Percentiles rank a stretch among this genome's conserved stretches.
Conservation (phyloP, 2,329 filamentous ascomycete species). For the Alternaria sp. region DNA sequence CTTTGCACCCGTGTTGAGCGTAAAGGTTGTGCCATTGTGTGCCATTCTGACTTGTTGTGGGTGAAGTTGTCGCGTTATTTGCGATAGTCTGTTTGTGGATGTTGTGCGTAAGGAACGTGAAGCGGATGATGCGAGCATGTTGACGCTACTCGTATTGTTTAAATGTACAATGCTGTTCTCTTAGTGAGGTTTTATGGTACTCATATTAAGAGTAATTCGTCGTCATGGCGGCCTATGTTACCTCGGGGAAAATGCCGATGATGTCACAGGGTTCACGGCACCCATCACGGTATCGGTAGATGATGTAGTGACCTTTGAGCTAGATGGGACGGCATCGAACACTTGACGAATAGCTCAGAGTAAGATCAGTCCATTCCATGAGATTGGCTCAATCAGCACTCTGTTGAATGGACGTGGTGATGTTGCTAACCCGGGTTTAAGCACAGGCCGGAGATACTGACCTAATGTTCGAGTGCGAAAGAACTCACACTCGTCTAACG, state of each 20-base stretch:
- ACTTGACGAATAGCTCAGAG: neutral
- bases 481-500: neutral
- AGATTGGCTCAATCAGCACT: neutral
- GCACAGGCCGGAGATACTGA: neutral
- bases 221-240: conserved; percentile 8
- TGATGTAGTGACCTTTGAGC: neutral
- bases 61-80: conserved; percentile 26
- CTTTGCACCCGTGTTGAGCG: conserved; percentile 73
- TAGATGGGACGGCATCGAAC: neutral
- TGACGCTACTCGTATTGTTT: neutral
- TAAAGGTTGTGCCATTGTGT: conserved; percentile 54
- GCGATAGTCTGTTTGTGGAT: conserved; percentile 22
- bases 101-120: conserved; percentile 24
- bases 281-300: conserved; percentile 5
- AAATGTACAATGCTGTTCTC: neutral
- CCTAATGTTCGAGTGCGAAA: neutral
- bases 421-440: neutral
- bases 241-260: conserved; percentile 2
- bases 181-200: conserved; percentile 1
- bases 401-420: neutral
- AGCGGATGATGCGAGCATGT: conserved; percentile 27
- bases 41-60: conserved; percentile 37
- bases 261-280: conserved; percentile 4
- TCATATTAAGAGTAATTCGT: neutral
- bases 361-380: neutral